Evolutionary conservation across 805 yeast species (phyloP).

Genomic region (Wickerhamomyces xylosicus): DNA sequence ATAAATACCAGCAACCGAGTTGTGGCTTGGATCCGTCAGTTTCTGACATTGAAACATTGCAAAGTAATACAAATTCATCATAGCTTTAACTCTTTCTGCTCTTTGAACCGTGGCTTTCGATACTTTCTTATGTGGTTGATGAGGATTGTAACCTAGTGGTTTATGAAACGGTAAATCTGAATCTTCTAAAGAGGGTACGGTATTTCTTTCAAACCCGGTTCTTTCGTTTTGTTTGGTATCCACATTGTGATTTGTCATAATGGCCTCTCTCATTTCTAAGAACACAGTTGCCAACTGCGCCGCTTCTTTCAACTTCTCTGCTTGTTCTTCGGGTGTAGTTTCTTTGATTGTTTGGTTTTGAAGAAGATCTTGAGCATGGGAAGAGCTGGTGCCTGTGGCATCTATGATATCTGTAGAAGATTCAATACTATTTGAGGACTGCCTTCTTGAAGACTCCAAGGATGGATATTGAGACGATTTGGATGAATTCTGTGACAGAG

Average conservation of each 20-base stretch:
- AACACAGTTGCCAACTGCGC: slow-evolving; percentile 29
- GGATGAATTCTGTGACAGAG: too few relatives aligned
- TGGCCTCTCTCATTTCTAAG: slow-evolving; percentile 30
- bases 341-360: slow-evolving; percentile 1
- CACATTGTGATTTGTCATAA: slow-evolving; percentile 15
- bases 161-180: slow-evolving; percentile 2
- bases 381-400: too few relatives aligned
- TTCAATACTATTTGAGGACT: background rate
- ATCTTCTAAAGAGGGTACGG: too few relatives aligned
- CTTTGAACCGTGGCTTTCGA: slow-evolving; percentile 30
- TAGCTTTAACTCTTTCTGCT: slow-evolving; percentile 38
- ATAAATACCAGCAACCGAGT: slow-evolving; percentile 56
- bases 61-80: slow-evolving; percentile 20
- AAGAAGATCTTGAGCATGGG: slow-evolving; percentile 1
- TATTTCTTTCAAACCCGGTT: slow-evolving; percentile 11
- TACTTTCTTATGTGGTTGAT: slow-evolving; percentile 11
- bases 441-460: slow-evolving; percentile 1
- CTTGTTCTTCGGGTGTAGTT: slow-evolving; percentile 5
- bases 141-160: slow-evolving; percentile 2
- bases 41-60: slow-evolving; percentile 15
- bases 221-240: slow-evolving; percentile 11
- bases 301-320: slow-evolving; percentile 19
- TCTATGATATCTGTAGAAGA: slow-evolving; percentile 1
- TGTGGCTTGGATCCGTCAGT: slow-evolving; percentile 7
- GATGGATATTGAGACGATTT: background rate